Percentiles rank a stretch among this genome's conserved stretches.
Conservation (phyloP, 257 asterid species). For the Cordia subcordata region DNA sequence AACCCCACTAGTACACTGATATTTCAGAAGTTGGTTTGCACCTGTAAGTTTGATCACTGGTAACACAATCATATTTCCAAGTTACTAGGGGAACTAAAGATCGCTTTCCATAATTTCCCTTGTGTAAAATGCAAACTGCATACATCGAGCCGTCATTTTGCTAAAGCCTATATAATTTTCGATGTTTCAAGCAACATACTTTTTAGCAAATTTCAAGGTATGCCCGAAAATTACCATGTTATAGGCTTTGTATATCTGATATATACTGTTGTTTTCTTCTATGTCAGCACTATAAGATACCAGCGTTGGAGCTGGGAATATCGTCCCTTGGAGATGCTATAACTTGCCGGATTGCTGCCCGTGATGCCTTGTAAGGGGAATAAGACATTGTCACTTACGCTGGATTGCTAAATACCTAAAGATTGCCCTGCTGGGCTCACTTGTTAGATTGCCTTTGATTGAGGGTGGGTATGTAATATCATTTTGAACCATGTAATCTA, state of each 20-base stretch:
- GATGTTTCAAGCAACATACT: no score
- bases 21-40: neutral
- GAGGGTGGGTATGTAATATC: neutral
- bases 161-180: no score
- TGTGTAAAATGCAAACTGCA: neutral
- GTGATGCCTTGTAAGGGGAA: slow-evolving; percentile 62
- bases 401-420: no score
- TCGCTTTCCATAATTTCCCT: neutral
- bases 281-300: slow-evolving; percentile 71
- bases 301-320: slow-evolving; percentile 62
- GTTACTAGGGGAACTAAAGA: neutral
- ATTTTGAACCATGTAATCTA: no score
- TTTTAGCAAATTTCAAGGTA: no score
- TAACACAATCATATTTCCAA: neutral
- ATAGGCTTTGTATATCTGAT: neutral
- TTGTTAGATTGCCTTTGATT: neutral
- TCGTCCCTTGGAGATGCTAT: slow-evolving; percentile 82
- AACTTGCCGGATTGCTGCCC: slow-evolving; percentile 74
- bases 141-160: no score
- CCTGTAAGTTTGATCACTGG: neutral
- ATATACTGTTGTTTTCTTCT: neutral
- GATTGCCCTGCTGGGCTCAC: neutral
- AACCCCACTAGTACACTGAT: neutral
- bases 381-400: no score
- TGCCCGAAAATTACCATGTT: no score